These are phyloP conservation scores for Stemphylium vesicarium DNA, from an alignment of 2,329 filamentous ascomycete genomes.

Conservation along the genomic window DNA sequence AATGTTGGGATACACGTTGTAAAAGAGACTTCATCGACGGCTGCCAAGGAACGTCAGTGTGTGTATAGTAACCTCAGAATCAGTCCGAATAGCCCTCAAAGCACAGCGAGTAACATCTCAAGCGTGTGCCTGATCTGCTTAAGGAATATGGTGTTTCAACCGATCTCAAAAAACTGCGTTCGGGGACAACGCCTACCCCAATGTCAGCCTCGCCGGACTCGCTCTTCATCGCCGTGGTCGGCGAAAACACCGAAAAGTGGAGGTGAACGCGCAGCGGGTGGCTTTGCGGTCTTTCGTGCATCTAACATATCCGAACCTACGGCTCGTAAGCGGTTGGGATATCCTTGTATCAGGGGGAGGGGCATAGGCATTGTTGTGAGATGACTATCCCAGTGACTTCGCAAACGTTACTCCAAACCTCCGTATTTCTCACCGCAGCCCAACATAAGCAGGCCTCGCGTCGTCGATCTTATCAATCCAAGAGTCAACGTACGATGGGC, in stretches of 20 bases:
- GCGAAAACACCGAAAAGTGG: constrained; percentile 1
- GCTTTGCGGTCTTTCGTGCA: constrained; percentile 1
- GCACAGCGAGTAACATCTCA: too few species aligned
- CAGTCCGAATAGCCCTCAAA: too few species aligned
- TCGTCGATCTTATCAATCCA: neutral
- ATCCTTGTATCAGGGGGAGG: neutral
- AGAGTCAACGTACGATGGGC: neutral
- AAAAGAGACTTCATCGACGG: too few species aligned
- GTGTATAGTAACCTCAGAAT: too few species aligned
- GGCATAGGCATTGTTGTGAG: neutral
- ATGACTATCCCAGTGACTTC: neutral
- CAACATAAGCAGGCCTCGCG: neutral
- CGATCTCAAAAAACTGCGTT: neutral
- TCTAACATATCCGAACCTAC: neutral
- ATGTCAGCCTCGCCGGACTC: neutral
- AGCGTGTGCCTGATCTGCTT: neutral
- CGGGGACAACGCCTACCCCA: neutral
- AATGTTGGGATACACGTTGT: neutral
- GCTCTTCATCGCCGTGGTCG: neutral
- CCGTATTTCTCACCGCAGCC: neutral
- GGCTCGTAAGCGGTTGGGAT: neutral
- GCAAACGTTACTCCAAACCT: neutral
- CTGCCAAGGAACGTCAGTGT: too few species aligned
- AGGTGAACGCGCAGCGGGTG: neutral
- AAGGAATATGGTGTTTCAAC: neutral